Evolutionary conservation across 495 filamentous ascomycete genomes (phyloP).

Genomic region (Aspergillus bridgeri): DNA sequence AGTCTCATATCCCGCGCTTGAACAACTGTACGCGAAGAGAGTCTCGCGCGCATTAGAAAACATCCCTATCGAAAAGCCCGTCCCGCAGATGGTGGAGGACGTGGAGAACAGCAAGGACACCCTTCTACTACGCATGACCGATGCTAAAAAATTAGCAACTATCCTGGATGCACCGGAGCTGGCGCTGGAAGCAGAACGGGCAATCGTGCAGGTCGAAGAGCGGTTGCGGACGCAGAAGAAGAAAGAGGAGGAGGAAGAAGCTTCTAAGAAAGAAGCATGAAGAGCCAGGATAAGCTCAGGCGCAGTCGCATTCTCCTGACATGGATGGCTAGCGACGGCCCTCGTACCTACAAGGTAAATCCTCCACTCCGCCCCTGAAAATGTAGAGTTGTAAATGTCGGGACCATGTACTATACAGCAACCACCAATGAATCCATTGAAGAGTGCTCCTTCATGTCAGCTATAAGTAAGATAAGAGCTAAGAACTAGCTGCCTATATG

Average conservation of each 20-base stretch:
- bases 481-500: too few relatives aligned
- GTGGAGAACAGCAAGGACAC: conserved; percentile 51
- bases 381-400: background rate
- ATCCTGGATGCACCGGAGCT: conserved; percentile 77
- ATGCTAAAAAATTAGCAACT: conserved; percentile 62
- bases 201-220: conserved; percentile 80
- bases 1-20: conserved; percentile 60
- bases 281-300: background rate
- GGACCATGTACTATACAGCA: background rate
- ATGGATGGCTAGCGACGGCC: background rate
- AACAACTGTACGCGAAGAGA: conserved; percentile 64
- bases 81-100: conserved; percentile 37
- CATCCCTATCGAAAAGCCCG: conserved; percentile 20
- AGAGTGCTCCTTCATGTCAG: background rate
- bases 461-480: too few relatives aligned
- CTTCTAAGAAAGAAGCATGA: conserved; percentile 21
- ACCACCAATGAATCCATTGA: background rate
- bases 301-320: background rate
- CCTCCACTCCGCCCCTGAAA: background rate
- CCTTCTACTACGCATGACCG: conserved; percentile 54
- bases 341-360: background rate
- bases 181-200: conserved; percentile 82
- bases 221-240: conserved; percentile 47
- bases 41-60: conserved; percentile 26
- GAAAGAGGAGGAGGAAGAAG: conserved; percentile 11